These are phyloP conservation scores for Cymbidium sinense DNA, from an alignment of 106 monocot species.

Conservation along the genomic window DNA sequence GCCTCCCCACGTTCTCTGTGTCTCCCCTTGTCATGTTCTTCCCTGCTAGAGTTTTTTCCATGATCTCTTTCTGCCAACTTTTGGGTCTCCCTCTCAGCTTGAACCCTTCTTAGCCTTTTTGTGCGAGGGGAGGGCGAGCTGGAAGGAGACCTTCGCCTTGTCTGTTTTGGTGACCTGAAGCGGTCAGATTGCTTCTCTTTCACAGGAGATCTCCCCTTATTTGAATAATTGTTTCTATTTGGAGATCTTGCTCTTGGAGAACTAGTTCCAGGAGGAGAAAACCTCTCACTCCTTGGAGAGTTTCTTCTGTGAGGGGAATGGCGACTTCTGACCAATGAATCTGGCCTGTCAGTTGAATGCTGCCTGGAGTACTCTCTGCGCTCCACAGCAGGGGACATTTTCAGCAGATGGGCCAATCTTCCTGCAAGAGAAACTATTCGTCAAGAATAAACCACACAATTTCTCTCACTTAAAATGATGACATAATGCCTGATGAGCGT, in stretches of 20 bases:
- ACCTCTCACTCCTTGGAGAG: conserved; percentile 21
- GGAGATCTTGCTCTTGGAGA: conserved; percentile 19
- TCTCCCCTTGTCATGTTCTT: conserved; percentile 24
- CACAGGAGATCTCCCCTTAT: conserved; percentile 25
- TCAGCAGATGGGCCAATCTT: conserved; percentile 7
- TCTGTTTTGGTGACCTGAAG: conserved; percentile 17
- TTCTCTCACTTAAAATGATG: too few relatives aligned
- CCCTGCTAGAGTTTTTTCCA: conserved; percentile 18
- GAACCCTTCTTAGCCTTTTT: conserved; percentile 32
- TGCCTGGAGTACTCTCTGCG: conserved; percentile 9
- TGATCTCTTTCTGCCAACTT: conserved; percentile 11
- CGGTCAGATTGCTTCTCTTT: conserved; percentile 20
- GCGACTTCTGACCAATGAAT: conserved; percentile 17
- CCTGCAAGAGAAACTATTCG: not conserved
- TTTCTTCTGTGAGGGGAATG: conserved; percentile 24
- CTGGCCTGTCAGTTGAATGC: conserved; percentile 11
- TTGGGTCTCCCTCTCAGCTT: conserved; percentile 21
- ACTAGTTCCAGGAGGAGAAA: conserved; percentile 6
- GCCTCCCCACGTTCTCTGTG: conserved; percentile 18
- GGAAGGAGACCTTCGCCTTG: conserved; percentile 19
- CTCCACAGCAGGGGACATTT: conserved; percentile 30
- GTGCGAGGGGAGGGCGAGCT: conserved; percentile 38
- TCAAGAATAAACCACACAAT: not conserved
- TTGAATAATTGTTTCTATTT: conserved; percentile 12
- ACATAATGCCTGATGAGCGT: too few relatives aligned